Base-by-base conservation (phyloP, 495 filamentous ascomycete species). In the Penicillium bialowiezense region DNA sequence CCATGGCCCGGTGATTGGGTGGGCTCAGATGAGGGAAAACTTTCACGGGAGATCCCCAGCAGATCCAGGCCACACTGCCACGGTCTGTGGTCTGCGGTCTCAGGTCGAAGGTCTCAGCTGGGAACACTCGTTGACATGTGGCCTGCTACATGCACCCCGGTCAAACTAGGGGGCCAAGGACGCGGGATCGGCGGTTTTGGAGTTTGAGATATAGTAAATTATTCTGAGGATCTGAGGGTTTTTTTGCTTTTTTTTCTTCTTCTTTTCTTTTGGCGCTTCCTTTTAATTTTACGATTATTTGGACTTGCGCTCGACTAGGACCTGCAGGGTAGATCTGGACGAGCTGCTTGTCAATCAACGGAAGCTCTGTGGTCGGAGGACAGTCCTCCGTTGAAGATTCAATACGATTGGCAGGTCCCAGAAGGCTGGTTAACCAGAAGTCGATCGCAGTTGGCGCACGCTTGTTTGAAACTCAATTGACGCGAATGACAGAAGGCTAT, bases 31-130 rank as follows among this genome's bases (percentile, higher is more conserved):
- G 55, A 54, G 42, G 41, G 15, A 41, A 64, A 70, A 71, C 60
- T 58, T 65, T 68, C 63, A 55, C 69, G 70, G 70, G 70, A 71
- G 70, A 73, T 73, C 70, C 70, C 59, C 64, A 58, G 64, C 55
- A 69, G 70, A 71, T 71, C 70, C 50, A 67, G 59, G 29, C 43
- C 28, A 44, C 43, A 36, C 43, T 45, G 43, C 43, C 43, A 45
- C 43, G 42, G 41, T n/a, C n/a, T n/a, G n/a, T n/a, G n/a, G n/a
- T n/a, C n/a, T n/a, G n/a, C n/a, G n/a, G n/a, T n/a, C n/a, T n/a
- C n/a, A n/a, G n/a, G n/a, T n/a, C n/a, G n/a, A n/a, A n/a, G n/a
- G n/a, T 41, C 24, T 29, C n/a, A 41, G 6, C 17, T 26, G 1
- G 23, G 18, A 24, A n/a, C 14, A 14, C 14, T 17, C 41, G 13